Evolutionary conservation across 2,329 filamentous ascomycete genomes (phyloP), one percentile per base, ranked within the genome.

Genomic region (Aspergillus fructus): DNA sequence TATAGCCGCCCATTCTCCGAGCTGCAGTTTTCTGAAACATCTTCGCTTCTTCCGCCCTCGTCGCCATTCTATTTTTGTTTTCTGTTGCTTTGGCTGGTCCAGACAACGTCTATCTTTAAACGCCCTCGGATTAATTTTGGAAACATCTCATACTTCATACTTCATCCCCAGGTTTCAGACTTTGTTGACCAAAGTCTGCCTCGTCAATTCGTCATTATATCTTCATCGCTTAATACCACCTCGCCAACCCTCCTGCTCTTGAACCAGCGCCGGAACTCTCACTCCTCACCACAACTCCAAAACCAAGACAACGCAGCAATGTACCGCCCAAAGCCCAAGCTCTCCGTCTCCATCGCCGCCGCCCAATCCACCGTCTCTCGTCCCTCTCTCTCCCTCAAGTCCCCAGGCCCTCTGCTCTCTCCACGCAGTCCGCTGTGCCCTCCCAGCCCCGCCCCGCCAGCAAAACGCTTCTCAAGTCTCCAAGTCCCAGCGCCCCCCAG

Each of bases 311-410:
- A 30, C 21, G 17, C 55, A 61, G 64, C 56, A 53, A 77, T 68
- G 66, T 65, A 66, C 60, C 71, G 72, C 59, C 66, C 70, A 58
- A 78, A 74, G 62, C 79, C 79, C 47, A 78, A 79, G 73, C 74
- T 81, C 62, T 75, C 76, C 49, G 63, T 81, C 67, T 76, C 68
- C 70, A 79, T 79, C 61, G 73, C 76, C 59, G 64, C 71, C 56
- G 67, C 71, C 23, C 67, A 73, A 59, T 71, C 64, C 54, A 48
- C 68, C 27, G 43, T 37, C 43, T 59, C 73, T 41, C 68, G 75
- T 30, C 70, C 75, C 24, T 62, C 74, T 5, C 66, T 78, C 49
- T 74, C 76, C 8, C 34, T 53, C 64, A 78, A 76, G 59, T 79
- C 78, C 8, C 77, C 78, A 3, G 67, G 68, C 47, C 62, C 68